A percentile compares a stretch with the other conserved stretches of the same genome.
Conservation (phyloP, 139 green algal species). For the Coelastrella sp. region DNA sequence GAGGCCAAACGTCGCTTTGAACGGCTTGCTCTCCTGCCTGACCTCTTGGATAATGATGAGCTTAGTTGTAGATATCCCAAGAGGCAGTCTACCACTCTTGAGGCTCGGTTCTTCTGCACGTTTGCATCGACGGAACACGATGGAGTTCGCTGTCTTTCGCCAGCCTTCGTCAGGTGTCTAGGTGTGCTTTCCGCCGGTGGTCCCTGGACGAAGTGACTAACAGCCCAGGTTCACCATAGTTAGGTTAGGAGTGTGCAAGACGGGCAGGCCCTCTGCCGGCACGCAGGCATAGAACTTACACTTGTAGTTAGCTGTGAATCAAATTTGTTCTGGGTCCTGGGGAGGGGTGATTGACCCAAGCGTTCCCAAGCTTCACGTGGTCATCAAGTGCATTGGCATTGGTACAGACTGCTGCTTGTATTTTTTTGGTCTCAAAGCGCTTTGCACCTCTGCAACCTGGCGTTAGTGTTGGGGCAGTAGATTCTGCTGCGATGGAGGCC, state of each 20-base stretch:
- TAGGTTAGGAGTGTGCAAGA: neutral
- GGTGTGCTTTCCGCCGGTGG: too few species aligned
- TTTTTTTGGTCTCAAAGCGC: neutral
- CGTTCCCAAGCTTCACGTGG: too few species aligned
- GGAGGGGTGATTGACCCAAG: too few species aligned
- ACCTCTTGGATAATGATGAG: neutral
- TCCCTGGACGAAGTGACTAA: neutral
- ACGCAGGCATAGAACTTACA: neutral
- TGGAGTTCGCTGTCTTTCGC: neutral
- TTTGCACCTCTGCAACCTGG: neutral
- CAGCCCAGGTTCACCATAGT: neutral
- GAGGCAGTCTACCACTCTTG: neutral
- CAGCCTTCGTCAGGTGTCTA: neutral
- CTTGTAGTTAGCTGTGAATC: neutral
- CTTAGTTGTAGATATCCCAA: conserved; percentile 2
- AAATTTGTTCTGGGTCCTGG: too few species aligned
- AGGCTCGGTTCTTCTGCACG: neutral
- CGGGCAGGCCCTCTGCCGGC: neutral
- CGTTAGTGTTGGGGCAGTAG: too few species aligned
- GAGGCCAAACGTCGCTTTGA: neutral
- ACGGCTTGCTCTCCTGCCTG: neutral
- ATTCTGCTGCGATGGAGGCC: neutral
- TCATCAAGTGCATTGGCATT: too few species aligned
- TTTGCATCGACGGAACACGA: neutral
- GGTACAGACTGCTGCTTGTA: too few species aligned